phyloP scores from a whole-genome alignment of 306 rosid species.

The Potentilla sterilis region DNA sequence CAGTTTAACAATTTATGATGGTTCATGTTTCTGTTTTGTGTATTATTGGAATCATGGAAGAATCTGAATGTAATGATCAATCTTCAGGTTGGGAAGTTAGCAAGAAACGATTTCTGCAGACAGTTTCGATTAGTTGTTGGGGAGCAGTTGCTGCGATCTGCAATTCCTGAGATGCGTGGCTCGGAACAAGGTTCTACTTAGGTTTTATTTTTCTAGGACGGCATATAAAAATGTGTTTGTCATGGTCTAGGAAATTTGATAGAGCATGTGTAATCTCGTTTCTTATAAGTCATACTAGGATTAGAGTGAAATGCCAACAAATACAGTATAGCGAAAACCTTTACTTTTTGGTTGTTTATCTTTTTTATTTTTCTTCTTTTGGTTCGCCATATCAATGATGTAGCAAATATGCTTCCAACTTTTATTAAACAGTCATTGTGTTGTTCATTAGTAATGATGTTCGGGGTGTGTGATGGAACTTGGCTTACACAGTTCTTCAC shows the following conservation, averaged over 20 bases:
- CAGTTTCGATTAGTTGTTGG: constrained; percentile 48
- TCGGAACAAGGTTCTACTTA: constrained; percentile 44
- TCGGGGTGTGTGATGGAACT: neutral
- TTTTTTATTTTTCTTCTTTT: neutral
- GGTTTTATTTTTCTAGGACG: constrained; percentile 31
- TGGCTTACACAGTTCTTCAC: neutral
- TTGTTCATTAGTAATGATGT: constrained; percentile 8
- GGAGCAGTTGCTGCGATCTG: constrained; percentile 41
- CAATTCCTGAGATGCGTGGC: constrained; percentile 39
- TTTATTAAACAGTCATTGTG: neutral
- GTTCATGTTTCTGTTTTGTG: neutral
- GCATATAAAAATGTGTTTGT: constrained; percentile 27
- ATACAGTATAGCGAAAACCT: constrained; percentile 14
- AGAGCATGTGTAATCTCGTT: constrained; percentile 22
- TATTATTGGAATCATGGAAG: neutral
- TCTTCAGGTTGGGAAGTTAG: constrained; percentile 44
- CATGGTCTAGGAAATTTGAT: constrained; percentile 24
- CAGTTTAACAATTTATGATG: neutral
- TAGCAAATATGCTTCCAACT: constrained; percentile 15
- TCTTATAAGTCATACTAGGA: constrained; percentile 26
- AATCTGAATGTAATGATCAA: neutral
- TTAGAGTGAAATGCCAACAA: constrained; percentile 24
- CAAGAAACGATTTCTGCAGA: constrained; percentile 33
- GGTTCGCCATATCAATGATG: constrained; percentile 3
- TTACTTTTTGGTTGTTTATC: neutral